Conservation (phyloP, 2,329 filamentous ascomycete species). For the Epichloe hybrida region DNA sequence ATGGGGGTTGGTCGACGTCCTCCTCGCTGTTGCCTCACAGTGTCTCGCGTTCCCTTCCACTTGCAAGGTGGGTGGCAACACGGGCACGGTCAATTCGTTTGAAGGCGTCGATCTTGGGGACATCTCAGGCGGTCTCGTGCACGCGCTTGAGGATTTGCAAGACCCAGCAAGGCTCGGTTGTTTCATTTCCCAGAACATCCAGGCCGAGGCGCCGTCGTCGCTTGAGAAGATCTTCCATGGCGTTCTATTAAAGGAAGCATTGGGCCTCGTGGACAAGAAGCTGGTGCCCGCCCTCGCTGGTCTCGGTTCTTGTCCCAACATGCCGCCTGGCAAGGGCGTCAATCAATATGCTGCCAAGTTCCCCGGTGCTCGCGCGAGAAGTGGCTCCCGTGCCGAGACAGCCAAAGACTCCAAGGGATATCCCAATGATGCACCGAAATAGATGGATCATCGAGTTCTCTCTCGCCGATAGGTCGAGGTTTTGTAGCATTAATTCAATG, state of each 20-base stretch:
- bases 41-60: slow-evolving; percentile 13
- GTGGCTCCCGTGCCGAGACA: neutral
- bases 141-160: slow-evolving; percentile 10
- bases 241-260: neutral
- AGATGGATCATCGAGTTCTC: neutral
- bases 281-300: neutral
- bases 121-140: slow-evolving; percentile 32
- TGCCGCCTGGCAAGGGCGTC: slow-evolving; percentile 4
- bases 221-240: slow-evolving; percentile 4
- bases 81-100: slow-evolving; percentile 34
- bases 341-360: slow-evolving; percentile 4
- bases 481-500: too few relatives aligned
- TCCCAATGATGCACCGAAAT: slow-evolving; percentile 1
- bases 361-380: neutral
- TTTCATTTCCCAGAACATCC: slow-evolving; percentile 4
- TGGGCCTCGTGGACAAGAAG: neutral
- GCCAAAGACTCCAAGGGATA: slow-evolving; percentile 4
- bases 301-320: slow-evolving; percentile 1
- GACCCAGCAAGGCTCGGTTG: neutral
- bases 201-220: slow-evolving; percentile 5
- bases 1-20: slow-evolving; percentile 25
- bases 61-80: slow-evolving; percentile 29
- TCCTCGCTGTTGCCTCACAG: slow-evolving; percentile 22
- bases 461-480: too few relatives aligned
- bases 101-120: slow-evolving; percentile 28